Conservation (phyloP, 768 basidiomycete species). For the Basidioascus undulatus region DNA sequence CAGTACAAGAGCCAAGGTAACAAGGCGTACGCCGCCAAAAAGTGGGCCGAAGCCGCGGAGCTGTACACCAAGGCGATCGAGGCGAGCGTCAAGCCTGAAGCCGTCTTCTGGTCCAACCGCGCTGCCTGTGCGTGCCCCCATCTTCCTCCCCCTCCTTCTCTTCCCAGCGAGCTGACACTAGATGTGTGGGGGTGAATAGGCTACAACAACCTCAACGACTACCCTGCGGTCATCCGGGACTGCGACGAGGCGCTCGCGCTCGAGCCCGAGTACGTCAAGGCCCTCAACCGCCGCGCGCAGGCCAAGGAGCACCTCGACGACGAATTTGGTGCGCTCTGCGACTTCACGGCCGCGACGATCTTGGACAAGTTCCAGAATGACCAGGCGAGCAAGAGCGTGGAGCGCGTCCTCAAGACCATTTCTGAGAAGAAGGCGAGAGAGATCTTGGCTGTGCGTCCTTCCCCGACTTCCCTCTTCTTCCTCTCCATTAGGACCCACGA, state of each 20-base stretch:
- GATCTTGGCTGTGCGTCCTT: slow-evolving; percentile 31
- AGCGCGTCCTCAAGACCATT: slow-evolving; percentile 72
- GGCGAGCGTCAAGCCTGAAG: slow-evolving; percentile 31
- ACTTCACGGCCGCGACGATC: slow-evolving; percentile 91
- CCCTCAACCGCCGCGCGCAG: slow-evolving; percentile 39
- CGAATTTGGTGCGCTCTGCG: slow-evolving; percentile 23
- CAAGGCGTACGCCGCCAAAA: slow-evolving; percentile 22
- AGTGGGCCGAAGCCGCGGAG: slow-evolving; percentile 21
- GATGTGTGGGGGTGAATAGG: slow-evolving; percentile 24
- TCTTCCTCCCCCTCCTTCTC: background rate
- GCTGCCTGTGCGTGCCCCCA: slow-evolving; percentile 51
- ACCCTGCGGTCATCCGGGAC: slow-evolving; percentile 60
- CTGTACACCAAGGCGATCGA: slow-evolving; percentile 27
- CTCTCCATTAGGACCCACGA: background rate
- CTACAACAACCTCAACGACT: slow-evolving; percentile 67
- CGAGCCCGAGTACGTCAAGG: slow-evolving; percentile 58
- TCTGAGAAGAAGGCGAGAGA: slow-evolving; percentile 45
- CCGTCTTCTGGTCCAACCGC: slow-evolving; percentile 89
- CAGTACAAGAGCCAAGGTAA: slow-evolving; percentile 24
- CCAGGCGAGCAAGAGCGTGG: slow-evolving; percentile 49
- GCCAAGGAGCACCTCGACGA: slow-evolving; percentile 60
- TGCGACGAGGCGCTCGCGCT: slow-evolving; percentile 69
- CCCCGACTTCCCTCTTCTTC: background rate
- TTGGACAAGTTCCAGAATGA: slow-evolving; percentile 79
- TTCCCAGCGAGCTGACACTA: background rate